Conservation (phyloP, 2,329 filamentous ascomycete species). For the Claviceps fusiformis region DNA sequence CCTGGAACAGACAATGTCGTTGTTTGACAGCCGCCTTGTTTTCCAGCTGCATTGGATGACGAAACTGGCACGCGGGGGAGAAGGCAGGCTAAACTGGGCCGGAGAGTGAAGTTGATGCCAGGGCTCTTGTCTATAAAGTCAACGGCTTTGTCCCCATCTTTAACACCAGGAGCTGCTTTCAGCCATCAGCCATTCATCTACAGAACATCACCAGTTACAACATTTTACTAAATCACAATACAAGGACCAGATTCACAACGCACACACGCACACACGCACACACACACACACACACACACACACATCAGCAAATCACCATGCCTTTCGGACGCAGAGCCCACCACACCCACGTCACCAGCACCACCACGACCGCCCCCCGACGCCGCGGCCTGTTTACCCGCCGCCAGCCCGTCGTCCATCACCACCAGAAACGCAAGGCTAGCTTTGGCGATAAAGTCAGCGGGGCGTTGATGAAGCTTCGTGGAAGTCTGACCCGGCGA, state of each 20-base stretch:
- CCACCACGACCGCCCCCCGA: constrained; percentile 26
- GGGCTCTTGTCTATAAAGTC: too few relatives aligned
- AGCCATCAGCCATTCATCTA: too few relatives aligned
- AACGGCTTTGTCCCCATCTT: too few relatives aligned
- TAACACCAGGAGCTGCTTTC: too few relatives aligned
- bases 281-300: not conserved
- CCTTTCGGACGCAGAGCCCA: constrained; percentile 13
- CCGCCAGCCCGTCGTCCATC: constrained; percentile 31
- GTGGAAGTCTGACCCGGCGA: constrained; percentile 52
- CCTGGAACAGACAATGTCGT: not conserved
- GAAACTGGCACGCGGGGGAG: too few relatives aligned
- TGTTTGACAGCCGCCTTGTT: too few relatives aligned
- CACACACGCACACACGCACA: too few relatives aligned
- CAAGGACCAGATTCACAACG: too few relatives aligned
- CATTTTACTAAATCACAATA: too few relatives aligned
- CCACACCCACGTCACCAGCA: constrained; percentile 16
- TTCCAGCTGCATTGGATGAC: not conserved
- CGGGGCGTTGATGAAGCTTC: constrained; percentile 61
- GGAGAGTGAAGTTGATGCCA: too few relatives aligned
- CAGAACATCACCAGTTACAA: too few relatives aligned
- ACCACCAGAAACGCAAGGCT: constrained; percentile 54
- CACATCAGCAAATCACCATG: constrained; percentile 5
- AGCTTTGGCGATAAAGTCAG: constrained; percentile 65
- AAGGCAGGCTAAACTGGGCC: too few relatives aligned
- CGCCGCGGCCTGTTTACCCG: constrained; percentile 28